Conservation (phyloP, 768 basidiomycete genomes). For the Strobilomyces dryophilus region DNA sequence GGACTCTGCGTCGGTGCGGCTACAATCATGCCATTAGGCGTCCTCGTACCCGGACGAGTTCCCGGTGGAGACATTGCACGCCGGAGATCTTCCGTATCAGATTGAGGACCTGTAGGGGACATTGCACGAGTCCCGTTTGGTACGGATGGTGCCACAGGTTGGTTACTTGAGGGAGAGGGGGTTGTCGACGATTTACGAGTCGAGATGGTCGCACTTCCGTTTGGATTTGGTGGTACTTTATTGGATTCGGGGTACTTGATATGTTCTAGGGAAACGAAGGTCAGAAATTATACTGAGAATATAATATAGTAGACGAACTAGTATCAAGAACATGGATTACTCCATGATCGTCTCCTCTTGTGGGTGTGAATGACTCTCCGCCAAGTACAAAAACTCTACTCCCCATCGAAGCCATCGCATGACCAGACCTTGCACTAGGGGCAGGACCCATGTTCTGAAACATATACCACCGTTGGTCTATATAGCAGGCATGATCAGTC, state of each 20-base stretch:
- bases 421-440: conserved; percentile 88
- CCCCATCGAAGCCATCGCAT: conserved; percentile 96
- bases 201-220: conserved; percentile 28
- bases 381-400: conserved; percentile 90
- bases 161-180: conserved; percentile 28
- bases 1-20: conserved; percentile 10
- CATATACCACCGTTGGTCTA: conserved; percentile 99
- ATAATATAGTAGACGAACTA: conserved; percentile 49
- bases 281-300: conserved; percentile 4
- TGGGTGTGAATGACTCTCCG: conserved; percentile 80
- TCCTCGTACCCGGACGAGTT: conserved; percentile 37
- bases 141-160: conserved; percentile 27
- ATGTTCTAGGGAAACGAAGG: conserved; percentile 50
- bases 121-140: conserved; percentile 47
- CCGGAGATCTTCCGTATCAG: conserved; percentile 55
- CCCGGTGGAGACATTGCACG: conserved; percentile 64
- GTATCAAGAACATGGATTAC: conserved; percentile 93
- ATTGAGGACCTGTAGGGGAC: conserved; percentile 53
- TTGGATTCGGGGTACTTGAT: conserved; percentile 87
- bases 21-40: conserved; percentile 28
- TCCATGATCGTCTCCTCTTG: conserved; percentile 72
- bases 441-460: conserved; percentile 99
- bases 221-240: conserved; percentile 34
- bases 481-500: conserved; percentile 9
- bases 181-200: conserved; percentile 47